These are phyloP conservation scores for Arthroderma uncinatum DNA, from an alignment of 2,329 filamentous ascomycete genomes.

Conservation along the genomic window DNA sequence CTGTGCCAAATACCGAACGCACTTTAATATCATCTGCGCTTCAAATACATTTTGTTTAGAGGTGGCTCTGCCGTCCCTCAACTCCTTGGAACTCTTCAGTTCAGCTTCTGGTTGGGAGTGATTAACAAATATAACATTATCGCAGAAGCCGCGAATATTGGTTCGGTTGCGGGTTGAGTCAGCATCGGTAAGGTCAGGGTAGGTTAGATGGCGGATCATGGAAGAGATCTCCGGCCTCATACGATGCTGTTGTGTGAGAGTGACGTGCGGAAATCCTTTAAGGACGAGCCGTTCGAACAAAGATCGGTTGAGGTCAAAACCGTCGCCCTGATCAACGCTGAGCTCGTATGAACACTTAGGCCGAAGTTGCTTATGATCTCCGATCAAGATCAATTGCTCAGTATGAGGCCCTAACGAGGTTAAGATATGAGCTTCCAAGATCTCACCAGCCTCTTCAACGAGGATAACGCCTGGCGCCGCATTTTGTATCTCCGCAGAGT, in stretches of 20 bases:
- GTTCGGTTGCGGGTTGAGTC: conserved; percentile 39
- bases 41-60: conserved; percentile 57
- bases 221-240: conserved; percentile 58
- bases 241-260: conserved; percentile 52
- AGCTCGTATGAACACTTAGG: conserved; percentile 54
- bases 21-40: conserved; percentile 53
- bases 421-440: conserved; percentile 56
- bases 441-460: conserved; percentile 63
- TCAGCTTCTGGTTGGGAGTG: conserved; percentile 47
- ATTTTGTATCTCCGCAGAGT: conserved; percentile 43
- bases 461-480: conserved; percentile 50
- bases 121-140: conserved; percentile 55
- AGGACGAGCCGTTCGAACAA: conserved; percentile 57
- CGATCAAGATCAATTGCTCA: conserved; percentile 57
- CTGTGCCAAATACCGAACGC: conserved; percentile 56
- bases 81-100: conserved; percentile 36
- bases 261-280: conserved; percentile 43
- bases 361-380: conserved; percentile 61
- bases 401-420: conserved; percentile 42
- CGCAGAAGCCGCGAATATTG: conserved; percentile 45
- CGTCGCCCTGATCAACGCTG: conserved; percentile 47
- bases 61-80: conserved; percentile 39
- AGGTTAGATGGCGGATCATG: conserved; percentile 48
- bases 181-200: conserved; percentile 50
- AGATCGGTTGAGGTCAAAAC: conserved; percentile 45